phyloP scores from a whole-genome alignment of 495 filamentous ascomycete species.

The Thermothielavioides terrestris region DNA sequence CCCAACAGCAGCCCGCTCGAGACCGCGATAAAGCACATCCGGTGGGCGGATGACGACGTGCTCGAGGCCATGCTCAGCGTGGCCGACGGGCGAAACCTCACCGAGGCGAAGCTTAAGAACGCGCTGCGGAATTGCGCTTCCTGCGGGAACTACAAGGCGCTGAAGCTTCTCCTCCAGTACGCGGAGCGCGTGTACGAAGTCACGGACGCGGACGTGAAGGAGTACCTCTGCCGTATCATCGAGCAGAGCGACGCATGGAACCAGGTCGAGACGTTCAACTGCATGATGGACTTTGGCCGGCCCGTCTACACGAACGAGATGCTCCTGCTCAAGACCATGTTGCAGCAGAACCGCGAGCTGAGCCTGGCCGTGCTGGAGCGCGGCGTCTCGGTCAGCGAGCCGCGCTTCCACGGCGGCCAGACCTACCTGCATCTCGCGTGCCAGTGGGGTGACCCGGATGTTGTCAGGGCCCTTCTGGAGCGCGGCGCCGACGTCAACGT shows the following conservation, averaged over 20 bases:
- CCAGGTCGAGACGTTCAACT: slow-evolving; percentile 20
- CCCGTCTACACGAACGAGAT: slow-evolving; percentile 16
- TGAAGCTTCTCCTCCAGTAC: slow-evolving; percentile 15
- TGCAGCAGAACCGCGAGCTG: slow-evolving; percentile 16
- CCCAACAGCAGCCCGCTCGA: slow-evolving; percentile 15
- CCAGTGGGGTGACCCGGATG: slow-evolving; percentile 16
- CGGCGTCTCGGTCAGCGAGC: slow-evolving; percentile 16
- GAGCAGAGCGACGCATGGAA: slow-evolving; percentile 17
- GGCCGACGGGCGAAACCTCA: slow-evolving; percentile 11
- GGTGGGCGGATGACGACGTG: slow-evolving; percentile 15
- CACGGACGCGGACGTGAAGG: slow-evolving; percentile 13
- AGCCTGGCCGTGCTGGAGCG: slow-evolving; percentile 17
- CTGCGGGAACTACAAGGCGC: slow-evolving; percentile 18
- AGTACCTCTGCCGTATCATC: slow-evolving; percentile 15
- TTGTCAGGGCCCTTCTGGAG: slow-evolving; percentile 19
- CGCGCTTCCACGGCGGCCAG: slow-evolving; percentile 12
- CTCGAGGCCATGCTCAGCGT: slow-evolving; percentile 16
- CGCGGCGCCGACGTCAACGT: slow-evolving; percentile 20
- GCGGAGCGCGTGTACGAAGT: slow-evolving; percentile 9
- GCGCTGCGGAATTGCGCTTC: slow-evolving; percentile 14
- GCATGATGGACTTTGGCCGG: slow-evolving; percentile 14
- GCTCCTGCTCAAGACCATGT: slow-evolving; percentile 16
- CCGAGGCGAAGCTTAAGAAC: slow-evolving; percentile 9
- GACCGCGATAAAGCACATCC: slow-evolving; percentile 18
- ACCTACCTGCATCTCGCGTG: slow-evolving; percentile 23